phyloP scores from a whole-genome alignment of 208 protist genomes.

The Perkinsela sp. region DNA sequence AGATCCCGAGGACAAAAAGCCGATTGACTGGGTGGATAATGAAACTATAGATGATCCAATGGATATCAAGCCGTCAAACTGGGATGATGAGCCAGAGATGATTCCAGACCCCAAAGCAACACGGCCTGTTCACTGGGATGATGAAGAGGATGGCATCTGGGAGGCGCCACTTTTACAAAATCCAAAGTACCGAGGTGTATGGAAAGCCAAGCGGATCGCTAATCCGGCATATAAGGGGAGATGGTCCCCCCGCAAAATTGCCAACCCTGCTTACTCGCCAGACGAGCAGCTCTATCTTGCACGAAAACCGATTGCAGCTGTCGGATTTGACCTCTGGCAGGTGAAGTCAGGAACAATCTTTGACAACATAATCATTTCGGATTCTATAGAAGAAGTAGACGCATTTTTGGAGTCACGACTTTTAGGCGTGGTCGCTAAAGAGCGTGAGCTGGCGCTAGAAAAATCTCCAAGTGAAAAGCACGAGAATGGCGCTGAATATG shows the following conservation, averaged over 20 bases:
- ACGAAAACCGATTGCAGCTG: constrained; percentile 18
- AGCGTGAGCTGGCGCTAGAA: constrained; percentile 7
- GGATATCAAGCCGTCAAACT: constrained; percentile 66
- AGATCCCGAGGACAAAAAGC: constrained; percentile 44
- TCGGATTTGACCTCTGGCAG: constrained; percentile 81
- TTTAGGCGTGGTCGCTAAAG: constrained; percentile 4
- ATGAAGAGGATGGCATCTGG: constrained; percentile 57
- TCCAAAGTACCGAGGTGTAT: constrained; percentile 55
- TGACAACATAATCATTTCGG: constrained; percentile 74
- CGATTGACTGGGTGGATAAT: constrained; percentile 49
- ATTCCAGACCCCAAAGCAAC: constrained; percentile 60
- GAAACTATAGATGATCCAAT: constrained; percentile 35
- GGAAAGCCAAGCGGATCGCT: constrained; percentile 36
- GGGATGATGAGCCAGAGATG: constrained; percentile 27
- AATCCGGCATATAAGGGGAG: constrained; percentile 79
- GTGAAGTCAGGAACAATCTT: constrained; percentile 79
- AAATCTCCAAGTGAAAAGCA: too few relatives aligned
- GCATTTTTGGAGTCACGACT: constrained; percentile 7
- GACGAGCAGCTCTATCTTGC: constrained; percentile 35
- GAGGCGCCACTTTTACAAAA: constrained; percentile 47
- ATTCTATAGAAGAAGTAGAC: constrained; percentile 50
- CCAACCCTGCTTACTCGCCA: constrained; percentile 57
- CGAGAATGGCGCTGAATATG: too few relatives aligned
- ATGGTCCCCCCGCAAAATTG: constrained; percentile 53
- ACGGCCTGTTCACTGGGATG: constrained; percentile 70